Percentiles rank a stretch among this genome's conserved stretches.
These are phyloP conservation scores for Schrenkiella parvula DNA, from an alignment of 345 rosid genomes.

Conservation along the genomic window DNA sequence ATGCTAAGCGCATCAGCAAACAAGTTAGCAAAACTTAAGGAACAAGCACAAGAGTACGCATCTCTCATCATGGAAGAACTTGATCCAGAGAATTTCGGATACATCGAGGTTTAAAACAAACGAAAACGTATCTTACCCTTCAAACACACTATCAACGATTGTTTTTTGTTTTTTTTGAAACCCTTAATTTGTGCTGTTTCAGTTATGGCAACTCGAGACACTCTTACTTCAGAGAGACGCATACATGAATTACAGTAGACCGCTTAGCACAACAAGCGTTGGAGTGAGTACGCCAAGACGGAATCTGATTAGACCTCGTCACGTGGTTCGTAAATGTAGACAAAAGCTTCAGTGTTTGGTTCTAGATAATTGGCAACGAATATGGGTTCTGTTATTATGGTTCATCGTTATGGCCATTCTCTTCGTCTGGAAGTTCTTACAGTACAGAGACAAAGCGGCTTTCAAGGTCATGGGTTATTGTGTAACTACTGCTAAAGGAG, in stretches of 20 bases:
- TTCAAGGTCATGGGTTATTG: slow-evolving; percentile 90
- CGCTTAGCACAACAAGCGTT: slow-evolving; percentile 70
- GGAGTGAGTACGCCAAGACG: slow-evolving; percentile 60
- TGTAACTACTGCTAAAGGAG: slow-evolving; percentile 79
- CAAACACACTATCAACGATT: neutral
- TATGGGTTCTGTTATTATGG: slow-evolving; percentile 77
- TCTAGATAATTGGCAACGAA: slow-evolving; percentile 80
- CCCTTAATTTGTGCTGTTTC: slow-evolving; percentile 7
- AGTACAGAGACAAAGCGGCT: slow-evolving; percentile 65
- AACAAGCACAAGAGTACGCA: slow-evolving; percentile 93
- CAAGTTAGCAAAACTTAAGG: slow-evolving; percentile 83
- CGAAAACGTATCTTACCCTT: neutral
- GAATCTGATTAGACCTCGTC: slow-evolving; percentile 42
- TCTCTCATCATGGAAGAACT: slow-evolving; percentile 92
- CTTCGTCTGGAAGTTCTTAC: slow-evolving; percentile 81
- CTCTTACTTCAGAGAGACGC: slow-evolving; percentile 79
- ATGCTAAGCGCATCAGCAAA: slow-evolving; percentile 97
- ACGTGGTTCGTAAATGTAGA: slow-evolving; percentile 32
- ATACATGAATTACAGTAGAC: slow-evolving; percentile 90
- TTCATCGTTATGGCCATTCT: slow-evolving; percentile 53
- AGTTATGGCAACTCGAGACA: slow-evolving; percentile 97
- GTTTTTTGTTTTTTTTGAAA: neutral
- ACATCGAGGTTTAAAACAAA: slow-evolving; percentile 64
- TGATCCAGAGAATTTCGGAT: slow-evolving; percentile 91
- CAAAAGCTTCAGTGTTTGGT: slow-evolving; percentile 45